phyloP scores from a whole-genome alignment of 805 yeast species.

The Saturnispora saitoi region DNA sequence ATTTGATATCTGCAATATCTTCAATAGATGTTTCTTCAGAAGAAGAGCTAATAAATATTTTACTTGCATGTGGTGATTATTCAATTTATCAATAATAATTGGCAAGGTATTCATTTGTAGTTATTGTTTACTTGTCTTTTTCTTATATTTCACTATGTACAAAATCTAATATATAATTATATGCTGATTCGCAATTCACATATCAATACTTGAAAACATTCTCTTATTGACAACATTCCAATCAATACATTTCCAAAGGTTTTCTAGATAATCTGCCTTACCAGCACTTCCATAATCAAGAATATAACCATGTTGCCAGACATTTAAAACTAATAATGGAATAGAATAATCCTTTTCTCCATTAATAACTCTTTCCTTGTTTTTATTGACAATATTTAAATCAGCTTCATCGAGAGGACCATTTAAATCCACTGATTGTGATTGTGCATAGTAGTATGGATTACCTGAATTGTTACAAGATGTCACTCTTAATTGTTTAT shows the following conservation, averaged over 20 bases:
- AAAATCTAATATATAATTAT: background rate
- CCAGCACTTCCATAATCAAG: slow-evolving; percentile 78
- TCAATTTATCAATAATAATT: slow-evolving; percentile 19
- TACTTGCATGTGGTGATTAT: slow-evolving; percentile 26
- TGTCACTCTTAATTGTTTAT: slow-evolving; percentile 47
- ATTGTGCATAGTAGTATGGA: slow-evolving; percentile 60
- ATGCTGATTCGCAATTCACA: background rate
- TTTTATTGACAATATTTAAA: slow-evolving; percentile 37
- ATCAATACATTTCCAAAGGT: slow-evolving; percentile 69
- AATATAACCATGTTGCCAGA: slow-evolving; percentile 87
- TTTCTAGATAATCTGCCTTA: slow-evolving; percentile 62
- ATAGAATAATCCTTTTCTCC: slow-evolving; percentile 52
- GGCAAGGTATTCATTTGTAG: slow-evolving; percentile 12
- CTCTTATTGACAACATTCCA: slow-evolving; percentile 67
- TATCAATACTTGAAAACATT: slow-evolving; percentile 20
- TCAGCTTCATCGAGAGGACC: slow-evolving; percentile 55
- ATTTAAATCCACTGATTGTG: slow-evolving; percentile 69
- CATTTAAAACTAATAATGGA: slow-evolving; percentile 68
- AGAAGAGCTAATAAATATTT: slow-evolving; percentile 22
- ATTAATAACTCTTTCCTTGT: slow-evolving; percentile 17
- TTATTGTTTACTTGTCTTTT: background rate
- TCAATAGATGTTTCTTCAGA: slow-evolving; percentile 27
- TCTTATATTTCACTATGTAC: background rate
- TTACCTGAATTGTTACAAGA: slow-evolving; percentile 68
- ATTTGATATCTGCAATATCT: slow-evolving; percentile 28